phyloP scores from a whole-genome alignment of 352 stramenopile genomes.

The Phytophthora lateralis region DNA sequence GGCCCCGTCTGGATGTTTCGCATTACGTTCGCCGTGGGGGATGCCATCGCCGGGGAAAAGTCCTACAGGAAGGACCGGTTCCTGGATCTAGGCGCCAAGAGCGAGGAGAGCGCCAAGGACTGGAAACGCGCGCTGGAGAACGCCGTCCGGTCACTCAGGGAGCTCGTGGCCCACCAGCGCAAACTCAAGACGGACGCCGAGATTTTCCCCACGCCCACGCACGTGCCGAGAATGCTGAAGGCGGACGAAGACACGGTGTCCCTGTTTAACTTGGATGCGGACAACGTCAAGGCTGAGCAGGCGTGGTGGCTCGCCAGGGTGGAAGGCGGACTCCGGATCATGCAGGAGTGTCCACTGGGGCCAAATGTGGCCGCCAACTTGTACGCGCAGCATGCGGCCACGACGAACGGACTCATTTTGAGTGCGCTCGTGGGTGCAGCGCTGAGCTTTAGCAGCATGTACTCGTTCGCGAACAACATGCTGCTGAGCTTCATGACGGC shows the following conservation, averaged over 20 bases:
- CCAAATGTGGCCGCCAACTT: constrained; percentile 80
- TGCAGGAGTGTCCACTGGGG: constrained; percentile 87
- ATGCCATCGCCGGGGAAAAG: constrained; percentile 67
- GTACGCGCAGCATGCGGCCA: constrained; percentile 80
- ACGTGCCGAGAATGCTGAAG: constrained; percentile 72
- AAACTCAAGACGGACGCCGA: constrained; percentile 81
- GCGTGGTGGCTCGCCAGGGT: constrained; percentile 87
- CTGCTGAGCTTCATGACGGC: constrained; percentile 78
- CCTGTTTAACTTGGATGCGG: constrained; percentile 87
- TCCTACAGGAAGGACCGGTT: constrained; percentile 91
- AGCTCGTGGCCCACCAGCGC: constrained; percentile 74
- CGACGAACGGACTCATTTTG: constrained; percentile 78
- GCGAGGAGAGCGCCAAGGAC: constrained; percentile 76
- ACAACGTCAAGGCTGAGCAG: constrained; percentile 85
- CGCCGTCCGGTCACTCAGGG: constrained; percentile 72
- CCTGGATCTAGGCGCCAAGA: constrained; percentile 86
- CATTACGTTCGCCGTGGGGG: constrained; percentile 84
- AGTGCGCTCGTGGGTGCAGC: constrained; percentile 65
- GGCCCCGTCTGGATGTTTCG: constrained; percentile 90
- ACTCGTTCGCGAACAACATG: constrained; percentile 86
- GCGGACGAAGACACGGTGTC: constrained; percentile 84
- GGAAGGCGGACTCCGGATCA: constrained; percentile 79
- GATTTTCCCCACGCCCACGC: constrained; percentile 70
- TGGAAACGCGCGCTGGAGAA: constrained; percentile 86
- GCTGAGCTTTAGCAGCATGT: constrained; percentile 87